A percentile compares a stretch with the other conserved stretches of the same genome.
These are phyloP conservation scores for Cyathus striatus DNA, from an alignment of 768 basidiomycete genomes.

Conservation along the genomic window DNA sequence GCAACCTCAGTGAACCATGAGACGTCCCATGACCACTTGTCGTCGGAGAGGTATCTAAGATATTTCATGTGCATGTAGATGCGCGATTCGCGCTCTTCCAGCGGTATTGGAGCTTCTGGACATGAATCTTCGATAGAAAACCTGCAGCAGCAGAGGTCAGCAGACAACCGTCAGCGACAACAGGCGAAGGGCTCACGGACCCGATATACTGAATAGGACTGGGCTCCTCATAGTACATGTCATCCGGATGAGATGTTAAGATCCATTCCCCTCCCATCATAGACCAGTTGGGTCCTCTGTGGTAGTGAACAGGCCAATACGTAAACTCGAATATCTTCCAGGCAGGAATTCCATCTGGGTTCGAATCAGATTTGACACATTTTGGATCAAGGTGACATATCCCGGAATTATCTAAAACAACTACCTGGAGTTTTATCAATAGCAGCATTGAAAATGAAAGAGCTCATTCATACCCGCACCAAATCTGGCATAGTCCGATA, in stretches of 20 bases:
- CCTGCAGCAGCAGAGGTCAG: constrained; percentile 8
- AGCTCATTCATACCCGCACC: too few species aligned
- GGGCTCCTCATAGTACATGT: constrained; percentile 8
- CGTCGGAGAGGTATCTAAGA: constrained; percentile 19
- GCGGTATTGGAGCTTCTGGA: constrained; percentile 14
- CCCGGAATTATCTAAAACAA: too few species aligned
- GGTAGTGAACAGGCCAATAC: constrained; percentile 18
- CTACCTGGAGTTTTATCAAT: too few species aligned
- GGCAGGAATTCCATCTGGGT: constrained; percentile 27
- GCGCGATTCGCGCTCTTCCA: constrained; percentile 16
- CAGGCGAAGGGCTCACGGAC: constrained; percentile 3
- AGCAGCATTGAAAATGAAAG: too few species aligned
- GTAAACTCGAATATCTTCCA: constrained; percentile 31
- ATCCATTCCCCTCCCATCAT: constrained; percentile 24
- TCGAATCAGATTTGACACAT: constrained; percentile 18
- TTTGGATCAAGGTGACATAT: constrained; percentile 17
- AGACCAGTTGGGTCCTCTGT: constrained; percentile 7
- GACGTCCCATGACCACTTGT: constrained; percentile 19
- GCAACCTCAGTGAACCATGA: constrained; percentile 14
- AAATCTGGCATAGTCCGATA: constrained; percentile 26
- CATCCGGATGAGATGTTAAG: constrained; percentile 23
- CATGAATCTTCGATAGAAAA: constrained; percentile 28
- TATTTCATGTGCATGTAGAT: constrained; percentile 24
- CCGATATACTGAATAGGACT: constrained; percentile 18
- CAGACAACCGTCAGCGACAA: too few species aligned